Conservation (phyloP, 495 filamentous ascomycete species). For the Jackrogersella minutella region DNA sequence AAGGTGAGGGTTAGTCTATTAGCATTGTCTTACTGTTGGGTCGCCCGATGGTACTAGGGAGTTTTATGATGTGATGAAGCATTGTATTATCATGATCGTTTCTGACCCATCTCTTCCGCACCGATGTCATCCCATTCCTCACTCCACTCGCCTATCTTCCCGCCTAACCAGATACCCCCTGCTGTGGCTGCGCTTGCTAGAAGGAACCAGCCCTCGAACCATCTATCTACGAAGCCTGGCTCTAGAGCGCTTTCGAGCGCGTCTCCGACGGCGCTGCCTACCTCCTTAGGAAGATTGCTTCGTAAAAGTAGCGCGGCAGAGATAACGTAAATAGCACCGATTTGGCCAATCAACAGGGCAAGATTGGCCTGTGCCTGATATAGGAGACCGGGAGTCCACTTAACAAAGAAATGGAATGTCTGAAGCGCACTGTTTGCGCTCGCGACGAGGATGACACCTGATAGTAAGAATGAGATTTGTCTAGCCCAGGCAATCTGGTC, state of each 20-base stretch:
- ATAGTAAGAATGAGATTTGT: slow-evolving; percentile 79
- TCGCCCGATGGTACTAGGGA: slow-evolving; percentile 9
- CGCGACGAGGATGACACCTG: slow-evolving; percentile 77
- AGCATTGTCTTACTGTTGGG: neutral
- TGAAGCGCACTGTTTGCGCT: slow-evolving; percentile 79
- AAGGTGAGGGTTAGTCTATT: neutral
- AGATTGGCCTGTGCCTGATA: slow-evolving; percentile 69
- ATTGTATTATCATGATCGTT: slow-evolving; percentile 53
- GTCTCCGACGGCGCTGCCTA: slow-evolving; percentile 73
- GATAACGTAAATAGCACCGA: slow-evolving; percentile 82
- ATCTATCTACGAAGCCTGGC: slow-evolving; percentile 76
- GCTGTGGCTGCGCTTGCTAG: slow-evolving; percentile 67
- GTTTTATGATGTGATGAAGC: slow-evolving; percentile 14
- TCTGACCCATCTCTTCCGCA: slow-evolving; percentile 75
- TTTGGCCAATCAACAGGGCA: slow-evolving; percentile 75
- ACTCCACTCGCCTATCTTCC: slow-evolving; percentile 60
- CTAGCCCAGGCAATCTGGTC: slow-evolving; percentile 76
- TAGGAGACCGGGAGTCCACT: slow-evolving; percentile 72
- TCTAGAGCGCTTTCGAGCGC: slow-evolving; percentile 75
- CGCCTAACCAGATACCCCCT: slow-evolving; percentile 71
- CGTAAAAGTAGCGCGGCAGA: slow-evolving; percentile 74
- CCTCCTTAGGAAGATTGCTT: slow-evolving; percentile 74
- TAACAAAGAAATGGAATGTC: slow-evolving; percentile 76
- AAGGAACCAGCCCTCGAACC: slow-evolving; percentile 87
- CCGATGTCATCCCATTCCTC: slow-evolving; percentile 71